Evolutionary conservation across 2,329 filamentous ascomycete genomes (phyloP).

Genomic region (Fusarium bactridioides): DNA sequence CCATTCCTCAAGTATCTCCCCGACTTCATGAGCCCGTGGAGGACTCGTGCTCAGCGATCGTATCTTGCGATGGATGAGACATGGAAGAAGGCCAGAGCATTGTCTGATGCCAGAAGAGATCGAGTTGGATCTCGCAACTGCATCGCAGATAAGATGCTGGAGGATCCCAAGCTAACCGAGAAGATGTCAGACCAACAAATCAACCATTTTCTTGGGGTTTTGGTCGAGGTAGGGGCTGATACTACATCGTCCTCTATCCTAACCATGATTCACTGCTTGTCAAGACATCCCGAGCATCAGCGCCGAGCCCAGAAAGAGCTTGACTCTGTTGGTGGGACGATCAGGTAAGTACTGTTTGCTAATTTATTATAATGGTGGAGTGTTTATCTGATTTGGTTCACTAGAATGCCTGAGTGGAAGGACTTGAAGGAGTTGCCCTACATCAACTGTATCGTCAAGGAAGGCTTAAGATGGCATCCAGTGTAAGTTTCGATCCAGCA

Average conservation of each 20-base stretch:
- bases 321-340: background rate
- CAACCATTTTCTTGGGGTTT: background rate
- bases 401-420: background rate
- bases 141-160: background rate
- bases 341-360: background rate
- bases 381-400: background rate
- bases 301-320: background rate
- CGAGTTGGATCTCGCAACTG: background rate
- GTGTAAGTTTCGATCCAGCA: background rate
- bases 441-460: background rate
- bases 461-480: background rate
- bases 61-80: background rate
- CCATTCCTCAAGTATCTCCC: background rate
- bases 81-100: background rate
- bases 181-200: background rate
- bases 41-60: background rate
- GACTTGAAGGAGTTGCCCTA: background rate
- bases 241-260: background rate
- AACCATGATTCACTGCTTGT: background rate
- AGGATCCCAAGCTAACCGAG: accelerated
- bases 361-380: accelerated
- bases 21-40: background rate
- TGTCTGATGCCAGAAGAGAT: background rate
- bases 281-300: background rate
- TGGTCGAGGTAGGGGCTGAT: background rate